These are phyloP conservation scores for Fraxinus floribunda DNA, from an alignment of 305 asterid genomes.

Conservation along the genomic window DNA sequence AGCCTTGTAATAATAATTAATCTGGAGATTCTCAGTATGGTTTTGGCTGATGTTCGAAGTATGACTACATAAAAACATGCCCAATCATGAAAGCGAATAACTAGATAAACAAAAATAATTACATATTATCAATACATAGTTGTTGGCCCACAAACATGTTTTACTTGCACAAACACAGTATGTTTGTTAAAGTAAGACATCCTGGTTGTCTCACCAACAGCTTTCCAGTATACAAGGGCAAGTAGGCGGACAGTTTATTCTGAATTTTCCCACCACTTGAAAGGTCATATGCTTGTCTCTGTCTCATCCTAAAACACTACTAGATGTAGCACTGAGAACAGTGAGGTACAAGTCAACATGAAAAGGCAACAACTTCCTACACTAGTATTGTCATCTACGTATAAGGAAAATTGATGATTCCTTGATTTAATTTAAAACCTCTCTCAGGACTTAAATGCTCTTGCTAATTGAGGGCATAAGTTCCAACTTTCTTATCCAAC, in stretches of 20 bases:
- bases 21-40: background rate
- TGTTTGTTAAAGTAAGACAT: background rate
- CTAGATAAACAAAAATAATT: background rate
- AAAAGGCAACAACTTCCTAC: background rate
- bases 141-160: background rate
- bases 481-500: background rate
- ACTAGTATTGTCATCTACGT: background rate
- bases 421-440: background rate
- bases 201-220: background rate
- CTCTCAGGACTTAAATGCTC: background rate
- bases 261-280: background rate
- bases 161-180: background rate
- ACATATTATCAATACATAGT: background rate
- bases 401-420: background rate
- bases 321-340: background rate
- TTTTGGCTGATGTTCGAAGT: background rate
- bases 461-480: background rate
- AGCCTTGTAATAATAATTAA: background rate
- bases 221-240: background rate
- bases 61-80: background rate
- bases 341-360: background rate
- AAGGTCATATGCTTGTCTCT: background rate
- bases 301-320: background rate
- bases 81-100: background rate
- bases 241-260: background rate